Evolutionary conservation across 2,329 filamentous ascomycete genomes (phyloP).

Genomic region (Penicillium frequentans): DNA sequence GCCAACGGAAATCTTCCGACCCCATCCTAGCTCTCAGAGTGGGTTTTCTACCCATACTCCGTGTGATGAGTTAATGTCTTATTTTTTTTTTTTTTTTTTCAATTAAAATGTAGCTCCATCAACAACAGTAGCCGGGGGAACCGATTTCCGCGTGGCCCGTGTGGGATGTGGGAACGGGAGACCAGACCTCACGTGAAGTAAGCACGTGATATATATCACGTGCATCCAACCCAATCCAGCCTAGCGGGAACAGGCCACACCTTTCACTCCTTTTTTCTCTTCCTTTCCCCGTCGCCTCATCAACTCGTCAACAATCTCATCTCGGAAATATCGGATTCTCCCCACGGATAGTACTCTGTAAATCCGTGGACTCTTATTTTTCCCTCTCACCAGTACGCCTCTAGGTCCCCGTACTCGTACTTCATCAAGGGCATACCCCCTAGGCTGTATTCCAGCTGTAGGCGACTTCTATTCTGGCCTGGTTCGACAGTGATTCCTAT

Average conservation of each 20-base stretch:
- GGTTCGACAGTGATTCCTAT: slow-evolving; percentile 31
- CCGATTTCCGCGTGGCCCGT: not conserved
- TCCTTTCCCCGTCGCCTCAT: slow-evolving; percentile 2
- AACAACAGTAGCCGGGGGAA: not conserved
- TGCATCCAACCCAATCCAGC: not conserved
- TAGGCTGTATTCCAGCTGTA: slow-evolving; percentile 43
- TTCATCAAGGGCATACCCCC: slow-evolving; percentile 26
- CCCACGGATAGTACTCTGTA: slow-evolving; percentile 23
- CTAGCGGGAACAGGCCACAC: not conserved
- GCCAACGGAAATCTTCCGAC: slow-evolving; percentile 2
- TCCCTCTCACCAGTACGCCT: slow-evolving; percentile 23
- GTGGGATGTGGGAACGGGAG: not conserved
- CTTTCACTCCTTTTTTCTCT: not conserved
- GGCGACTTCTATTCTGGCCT: slow-evolving; percentile 19
- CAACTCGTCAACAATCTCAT: slow-evolving; percentile 9
- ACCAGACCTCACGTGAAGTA: not conserved
- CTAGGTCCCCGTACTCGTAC: slow-evolving; percentile 37
- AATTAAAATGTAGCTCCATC: not conserved
- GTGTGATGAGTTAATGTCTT: not conserved
- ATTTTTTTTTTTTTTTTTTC: not conserved
- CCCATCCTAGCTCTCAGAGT: slow-evolving; percentile 5
- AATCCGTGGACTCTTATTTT: slow-evolving; percentile 16
- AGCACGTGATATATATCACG: not conserved
- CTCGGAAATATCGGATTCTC: slow-evolving; percentile 9
- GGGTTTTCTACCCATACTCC: not conserved